These are phyloP conservation scores for Calonectria multiphialidica DNA, from an alignment of 2,329 filamentous ascomycete species.

Conservation along the genomic window DNA sequence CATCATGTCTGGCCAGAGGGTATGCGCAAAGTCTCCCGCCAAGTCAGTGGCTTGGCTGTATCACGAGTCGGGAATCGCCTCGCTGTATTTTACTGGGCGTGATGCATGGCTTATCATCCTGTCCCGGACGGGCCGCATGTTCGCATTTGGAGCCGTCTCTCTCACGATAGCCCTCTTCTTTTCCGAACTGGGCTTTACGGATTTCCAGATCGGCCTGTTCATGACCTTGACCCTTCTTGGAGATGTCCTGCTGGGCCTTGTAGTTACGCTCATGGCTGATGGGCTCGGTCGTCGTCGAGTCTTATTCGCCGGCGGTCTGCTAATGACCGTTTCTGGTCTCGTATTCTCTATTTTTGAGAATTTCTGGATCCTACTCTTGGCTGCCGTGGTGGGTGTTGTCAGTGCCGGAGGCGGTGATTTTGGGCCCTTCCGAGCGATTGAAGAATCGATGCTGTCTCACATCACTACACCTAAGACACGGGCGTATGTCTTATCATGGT, in stretches of 20 bases:
- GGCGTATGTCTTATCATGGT: conserved; percentile 76
- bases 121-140: conserved; percentile 64
- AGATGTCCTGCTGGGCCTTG: conserved; percentile 69
- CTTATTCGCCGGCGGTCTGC: conserved; percentile 61
- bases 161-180: conserved; percentile 74
- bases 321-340: conserved; percentile 69
- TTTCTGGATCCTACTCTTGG: conserved; percentile 70
- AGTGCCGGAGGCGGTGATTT: conserved; percentile 74
- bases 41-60: conserved; percentile 47
- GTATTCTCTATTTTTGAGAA: conserved; percentile 66
- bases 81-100: conserved; percentile 58
- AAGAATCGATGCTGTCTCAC: conserved; percentile 74
- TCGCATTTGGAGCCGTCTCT: conserved; percentile 72
- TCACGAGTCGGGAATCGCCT: conserved; percentile 61
- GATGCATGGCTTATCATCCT: conserved; percentile 47
- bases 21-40: conserved; percentile 19
- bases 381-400: conserved; percentile 71
- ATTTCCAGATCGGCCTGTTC: conserved; percentile 71
- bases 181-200: conserved; percentile 65
- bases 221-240: conserved; percentile 74
- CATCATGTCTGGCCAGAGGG: background rate
- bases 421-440: conserved; percentile 75
- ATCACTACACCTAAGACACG: conserved; percentile 66
- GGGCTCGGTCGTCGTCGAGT: conserved; percentile 67
- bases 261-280: conserved; percentile 71